A percentile compares a stretch with the other conserved stretches of the same genome.
phyloP scores from a whole-genome alignment of 2,329 filamentous ascomycete genomes.

The Diaporthe eres region DNA sequence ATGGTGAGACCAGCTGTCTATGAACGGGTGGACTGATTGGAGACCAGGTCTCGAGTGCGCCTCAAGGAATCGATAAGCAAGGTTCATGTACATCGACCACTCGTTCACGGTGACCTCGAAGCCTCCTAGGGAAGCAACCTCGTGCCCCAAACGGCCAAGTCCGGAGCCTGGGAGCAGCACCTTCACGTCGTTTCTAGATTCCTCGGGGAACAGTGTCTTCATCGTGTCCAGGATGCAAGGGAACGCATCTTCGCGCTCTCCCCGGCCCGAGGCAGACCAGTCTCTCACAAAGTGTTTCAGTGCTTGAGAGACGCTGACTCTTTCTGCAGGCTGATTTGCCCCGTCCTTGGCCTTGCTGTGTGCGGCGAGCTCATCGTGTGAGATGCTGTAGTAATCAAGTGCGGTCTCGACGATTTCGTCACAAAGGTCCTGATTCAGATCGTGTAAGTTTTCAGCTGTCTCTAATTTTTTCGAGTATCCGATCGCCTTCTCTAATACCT shows the following conservation, averaged over 20 bases:
- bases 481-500: not conserved
- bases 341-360: not conserved
- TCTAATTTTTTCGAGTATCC: not conserved
- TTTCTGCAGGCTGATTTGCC: not conserved
- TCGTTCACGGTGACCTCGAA: not conserved
- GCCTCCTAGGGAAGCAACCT: not conserved
- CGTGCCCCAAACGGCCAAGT: not conserved
- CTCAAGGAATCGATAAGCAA: not conserved
- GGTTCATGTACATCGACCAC: not conserved
- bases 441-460: not conserved
- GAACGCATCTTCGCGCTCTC: not conserved
- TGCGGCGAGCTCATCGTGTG: not conserved
- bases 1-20: not conserved
- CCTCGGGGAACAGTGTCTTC: not conserved
- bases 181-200: not conserved
- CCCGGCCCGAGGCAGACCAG: not conserved
- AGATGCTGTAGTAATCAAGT: not conserved
- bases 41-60: not conserved
- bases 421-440: not conserved
- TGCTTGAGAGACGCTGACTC: not conserved
- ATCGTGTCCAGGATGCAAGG: not conserved
- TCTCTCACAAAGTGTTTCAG: not conserved
- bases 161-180: not conserved
- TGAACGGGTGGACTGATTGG: not conserved
- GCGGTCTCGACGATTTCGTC: not conserved